A percentile compares a stretch with the other conserved stretches of the same genome.
These are phyloP conservation scores for Metroxylon sagu DNA, from an alignment of 176 grass and related monocot species.

Conservation along the genomic window DNA sequence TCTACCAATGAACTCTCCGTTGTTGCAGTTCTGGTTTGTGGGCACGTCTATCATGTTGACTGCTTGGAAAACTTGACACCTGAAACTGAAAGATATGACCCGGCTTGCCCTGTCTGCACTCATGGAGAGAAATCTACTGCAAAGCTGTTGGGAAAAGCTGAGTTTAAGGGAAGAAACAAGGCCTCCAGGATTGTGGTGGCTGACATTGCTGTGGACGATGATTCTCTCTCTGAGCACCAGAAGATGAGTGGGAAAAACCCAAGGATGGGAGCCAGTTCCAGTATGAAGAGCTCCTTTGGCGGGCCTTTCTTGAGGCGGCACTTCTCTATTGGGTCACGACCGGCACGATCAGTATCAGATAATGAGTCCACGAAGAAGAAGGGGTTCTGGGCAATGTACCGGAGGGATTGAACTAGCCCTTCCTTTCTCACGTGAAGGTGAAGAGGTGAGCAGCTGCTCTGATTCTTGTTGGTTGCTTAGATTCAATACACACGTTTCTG, in stretches of 20 bases:
- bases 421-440: neutral
- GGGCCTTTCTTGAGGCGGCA: slow-evolving; percentile 46
- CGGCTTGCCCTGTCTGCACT: slow-evolving; percentile 55
- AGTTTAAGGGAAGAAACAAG: slow-evolving; percentile 27
- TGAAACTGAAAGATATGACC: slow-evolving; percentile 62
- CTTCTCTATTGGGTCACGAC: slow-evolving; percentile 48
- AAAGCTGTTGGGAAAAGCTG: slow-evolving; percentile 42
- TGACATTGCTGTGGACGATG: slow-evolving; percentile 8
- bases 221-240: slow-evolving; percentile 17
- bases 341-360: slow-evolving; percentile 16
- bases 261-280: slow-evolving; percentile 36
- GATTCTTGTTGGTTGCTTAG: too few relatives aligned
- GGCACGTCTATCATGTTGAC: slow-evolving; percentile 58
- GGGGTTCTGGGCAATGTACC: slow-evolving; percentile 54
- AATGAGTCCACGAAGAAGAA: slow-evolving; percentile 45
- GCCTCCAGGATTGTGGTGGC: slow-evolving; percentile 29
- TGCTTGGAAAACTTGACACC: slow-evolving; percentile 63
- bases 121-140: slow-evolving; percentile 42
- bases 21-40: slow-evolving; percentile 53
- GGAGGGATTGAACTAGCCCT: slow-evolving; percentile 30
- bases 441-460: neutral
- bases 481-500: too few relatives aligned
- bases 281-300: slow-evolving; percentile 44
- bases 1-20: slow-evolving; percentile 17
- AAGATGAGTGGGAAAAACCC: slow-evolving; percentile 20